Conservation (phyloP, 164 flowering plant species). For the grape (Vitis vinifera) region DNA sequence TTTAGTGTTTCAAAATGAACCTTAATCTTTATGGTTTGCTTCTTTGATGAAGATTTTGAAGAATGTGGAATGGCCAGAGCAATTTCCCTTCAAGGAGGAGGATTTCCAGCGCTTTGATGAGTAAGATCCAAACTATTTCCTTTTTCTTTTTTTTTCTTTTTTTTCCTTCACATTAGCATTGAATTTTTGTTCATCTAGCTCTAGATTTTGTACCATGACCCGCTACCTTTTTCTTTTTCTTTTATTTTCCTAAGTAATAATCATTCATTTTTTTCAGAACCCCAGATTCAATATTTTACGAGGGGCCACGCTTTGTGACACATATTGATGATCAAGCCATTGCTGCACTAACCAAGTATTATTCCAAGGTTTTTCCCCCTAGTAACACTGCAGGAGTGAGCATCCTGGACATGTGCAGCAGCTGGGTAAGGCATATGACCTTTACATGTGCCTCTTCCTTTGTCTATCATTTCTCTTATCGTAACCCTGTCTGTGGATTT, state of each 20-base stretch:
- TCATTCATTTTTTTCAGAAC: slow-evolving; percentile 45
- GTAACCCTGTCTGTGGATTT: slow-evolving; percentile 10
- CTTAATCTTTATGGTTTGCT: slow-evolving; percentile 1
- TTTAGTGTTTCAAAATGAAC: neutral
- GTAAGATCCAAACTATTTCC: slow-evolving; percentile 31
- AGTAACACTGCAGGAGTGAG: slow-evolving; percentile 79
- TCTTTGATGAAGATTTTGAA: slow-evolving; percentile 47
- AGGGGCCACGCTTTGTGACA: slow-evolving; percentile 85
- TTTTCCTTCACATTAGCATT: neutral
- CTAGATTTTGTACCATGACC: too few relatives aligned
- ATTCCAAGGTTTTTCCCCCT: slow-evolving; percentile 85
- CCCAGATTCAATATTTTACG: slow-evolving; percentile 75
- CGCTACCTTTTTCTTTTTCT: neutral
- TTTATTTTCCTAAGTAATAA: neutral
- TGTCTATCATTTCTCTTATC: neutral
- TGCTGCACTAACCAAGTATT: slow-evolving; percentile 83
- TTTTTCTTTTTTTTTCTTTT: neutral
- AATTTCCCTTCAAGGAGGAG: slow-evolving; percentile 84
- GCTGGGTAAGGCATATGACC: slow-evolving; percentile 66
- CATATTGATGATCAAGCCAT: slow-evolving; percentile 96
- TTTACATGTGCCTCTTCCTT: neutral
- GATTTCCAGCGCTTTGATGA: slow-evolving; percentile 92
- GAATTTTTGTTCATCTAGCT: too few relatives aligned
- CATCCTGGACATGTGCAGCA: slow-evolving; percentile 90
- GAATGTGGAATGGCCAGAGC: slow-evolving; percentile 90